Evolutionary conservation across 2,329 filamentous ascomycete genomes (phyloP).

Genomic region (Neonectria ditissima): DNA sequence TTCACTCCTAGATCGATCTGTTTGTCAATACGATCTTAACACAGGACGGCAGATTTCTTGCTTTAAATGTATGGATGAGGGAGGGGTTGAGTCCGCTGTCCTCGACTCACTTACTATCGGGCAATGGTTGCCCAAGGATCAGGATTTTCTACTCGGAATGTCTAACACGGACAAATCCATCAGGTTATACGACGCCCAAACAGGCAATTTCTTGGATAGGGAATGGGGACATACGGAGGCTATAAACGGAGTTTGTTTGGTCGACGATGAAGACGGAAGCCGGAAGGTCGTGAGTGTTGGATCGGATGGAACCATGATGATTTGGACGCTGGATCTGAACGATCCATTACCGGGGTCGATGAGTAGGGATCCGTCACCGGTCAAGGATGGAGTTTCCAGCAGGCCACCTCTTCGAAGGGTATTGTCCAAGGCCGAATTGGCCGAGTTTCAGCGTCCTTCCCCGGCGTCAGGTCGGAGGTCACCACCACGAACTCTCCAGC

Average conservation of each 20-base stretch:
- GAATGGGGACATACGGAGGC: conserved; percentile 97
- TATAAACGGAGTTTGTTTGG: conserved; percentile 84
- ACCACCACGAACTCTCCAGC: conserved; percentile 65
- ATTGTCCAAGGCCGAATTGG: conserved; percentile 86
- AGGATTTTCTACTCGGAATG: conserved; percentile 82
- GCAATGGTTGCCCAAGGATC: conserved; percentile 65
- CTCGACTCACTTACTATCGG: conserved; percentile 80
- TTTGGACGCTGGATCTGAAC: conserved; percentile 72
- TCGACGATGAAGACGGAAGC: conserved; percentile 68
- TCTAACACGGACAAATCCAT: conserved; percentile 98
- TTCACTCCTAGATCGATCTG: conserved; percentile 69
- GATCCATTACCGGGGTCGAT: conserved; percentile 55
- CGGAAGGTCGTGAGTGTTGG: conserved; percentile 79
- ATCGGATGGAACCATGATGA: conserved; percentile 85
- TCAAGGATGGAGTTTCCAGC: conserved; percentile 64
- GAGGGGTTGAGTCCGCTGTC: conserved; percentile 83
- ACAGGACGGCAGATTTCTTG: conserved; percentile 76
- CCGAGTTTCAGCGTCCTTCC: conserved; percentile 75
- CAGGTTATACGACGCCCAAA: conserved; percentile 84
- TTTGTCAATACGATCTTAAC: conserved; percentile 71
- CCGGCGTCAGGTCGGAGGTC: conserved; percentile 63
- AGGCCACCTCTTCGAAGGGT: conserved; percentile 86
- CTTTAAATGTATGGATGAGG: conserved; percentile 87
- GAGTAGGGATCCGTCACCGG: conserved; percentile 66
- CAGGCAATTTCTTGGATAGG: conserved; percentile 81